Evolutionary conservation across 1,139 yeast species (phyloP), one percentile per base, ranked within the genome.

Genomic region (Debaryomyces coudertii): DNA sequence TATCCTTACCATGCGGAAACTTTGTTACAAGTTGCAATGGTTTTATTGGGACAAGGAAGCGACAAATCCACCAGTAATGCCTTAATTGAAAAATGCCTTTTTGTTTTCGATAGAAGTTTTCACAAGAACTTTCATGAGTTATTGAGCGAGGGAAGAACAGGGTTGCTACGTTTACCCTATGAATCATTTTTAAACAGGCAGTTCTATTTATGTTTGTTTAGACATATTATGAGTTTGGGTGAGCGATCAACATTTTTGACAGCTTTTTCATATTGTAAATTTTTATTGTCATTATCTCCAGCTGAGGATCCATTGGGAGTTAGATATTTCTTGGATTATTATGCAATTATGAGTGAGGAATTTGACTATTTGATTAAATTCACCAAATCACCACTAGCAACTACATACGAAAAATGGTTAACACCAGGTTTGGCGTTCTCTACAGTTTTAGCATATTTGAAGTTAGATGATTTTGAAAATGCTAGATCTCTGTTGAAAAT

Each of bases 241-340:
- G 90, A 87, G 57, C 78, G 90, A 55, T 88, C 95, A 7, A 86
- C 93, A 1, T 83, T 80, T 60, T 77, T 69, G 47, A 89, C 97
- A 0, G 96, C 96, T 1, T 76, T 87, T 45, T 78, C 82, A 36
- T 90, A 84, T 69, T 80, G 87, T 55, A 90, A 87, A 59, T 70
- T 86, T 6, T 68, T 90, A 43, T 69, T 86, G 53, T 79, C 90
- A 1, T 67, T 90, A 38, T 78, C 82, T 31, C 96, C 96, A 1
- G 78, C 83, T 1, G 89, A 85, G 42, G 97, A 90, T 69, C 96
- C 96, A 0, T 68, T 85, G 47, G 96, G 96, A 9, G 90, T 86
- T 5, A 76, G 96, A 52, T 84, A 85, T 57, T 87, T 89, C 63
- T 83, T 90, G 54, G 97, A 90, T 61, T 85, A 79, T 57, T 90